Base-by-base conservation (phyloP, 1,284 basidiomycete species). In the Sphaerobolus stellatus region DNA sequence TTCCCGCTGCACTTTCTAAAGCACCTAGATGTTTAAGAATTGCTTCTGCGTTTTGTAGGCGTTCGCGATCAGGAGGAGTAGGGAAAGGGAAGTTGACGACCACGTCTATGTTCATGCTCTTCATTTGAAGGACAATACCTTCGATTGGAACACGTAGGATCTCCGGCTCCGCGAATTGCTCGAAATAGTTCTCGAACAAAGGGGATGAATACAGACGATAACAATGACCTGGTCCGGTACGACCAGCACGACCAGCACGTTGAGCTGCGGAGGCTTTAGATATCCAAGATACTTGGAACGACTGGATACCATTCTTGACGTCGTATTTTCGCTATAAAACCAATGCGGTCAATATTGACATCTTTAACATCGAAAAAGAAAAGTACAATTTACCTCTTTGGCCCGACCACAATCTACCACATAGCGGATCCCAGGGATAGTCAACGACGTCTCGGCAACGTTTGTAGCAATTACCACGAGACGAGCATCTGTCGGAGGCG, bases 41-140 rank as follows among this genome's bases (percentile, higher is more conserved):
- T 40, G 80, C 83, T 70, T 99, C 96, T 1, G 97, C 94, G 64
- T 88, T 88, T 52, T 76, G 80, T 27, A 99, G 75, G 9, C 85
- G 81, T 4, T 71, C 64, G n/a, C 89, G 82, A 67, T 98, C 92
- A 0, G 97, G 97, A 8, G 96, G 88, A 0, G 97, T 98, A 0
- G 97, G 97, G 74, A 99, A 99, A 9, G 97, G 97, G 69, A 99
- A 99, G 71, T 98, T 98, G 63, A 92, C 80, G 22, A 99, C 94
- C 0, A 92, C 82, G 65, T 98, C 95, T 58, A 99, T 95, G 67
- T 98, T 94, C 95, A 99, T 98, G 68, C 87, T 88, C 78, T 99
- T 99, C 97, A 99, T 99, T 71, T 98, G 94, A 31, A 99, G 78
- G 11, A 99, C 93, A 24, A 99, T 86, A 1, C 95, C 95, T 64